These are phyloP conservation scores for Rhizophagus prolifer DNA, from an alignment of 192 early-diverging fungal species.

Conservation along the genomic window DNA sequence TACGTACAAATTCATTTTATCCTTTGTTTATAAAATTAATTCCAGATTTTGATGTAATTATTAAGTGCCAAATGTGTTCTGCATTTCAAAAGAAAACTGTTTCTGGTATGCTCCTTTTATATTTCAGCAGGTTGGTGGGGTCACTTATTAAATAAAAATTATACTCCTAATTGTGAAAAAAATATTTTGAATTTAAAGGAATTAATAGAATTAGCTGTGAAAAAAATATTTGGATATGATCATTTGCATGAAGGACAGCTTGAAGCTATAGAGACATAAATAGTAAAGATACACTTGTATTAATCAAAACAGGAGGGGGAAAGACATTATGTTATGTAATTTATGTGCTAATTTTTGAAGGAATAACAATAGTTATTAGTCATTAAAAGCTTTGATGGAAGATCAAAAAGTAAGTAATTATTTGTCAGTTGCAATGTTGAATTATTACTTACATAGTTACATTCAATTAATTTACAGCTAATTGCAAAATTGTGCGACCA, in stretches of 20 bases:
- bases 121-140: not conserved
- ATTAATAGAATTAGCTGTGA: not conserved
- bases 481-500: no score
- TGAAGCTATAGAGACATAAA: not conserved
- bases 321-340: conserved; percentile 5
- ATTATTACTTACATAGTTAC: not conserved
- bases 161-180: not conserved
- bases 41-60: not conserved
- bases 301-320: conserved; percentile 1
- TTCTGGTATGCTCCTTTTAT: not conserved
- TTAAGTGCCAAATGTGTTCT: not conserved
- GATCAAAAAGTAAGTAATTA: conserved; percentile 13
- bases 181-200: not conserved
- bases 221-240: conserved; percentile 2
- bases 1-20: not conserved
- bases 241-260: not conserved
- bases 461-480: not conserved
- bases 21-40: not conserved
- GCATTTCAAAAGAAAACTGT: not conserved
- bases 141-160: not conserved
- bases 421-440: no score
- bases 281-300: conserved; percentile 10
- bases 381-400: conserved; percentile 7
- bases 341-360: not conserved
- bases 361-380: conserved; percentile 6